These are phyloP conservation scores for Pythium sp. DNA, from an alignment of 352 stramenopile genomes.

Conservation along the genomic window DNA sequence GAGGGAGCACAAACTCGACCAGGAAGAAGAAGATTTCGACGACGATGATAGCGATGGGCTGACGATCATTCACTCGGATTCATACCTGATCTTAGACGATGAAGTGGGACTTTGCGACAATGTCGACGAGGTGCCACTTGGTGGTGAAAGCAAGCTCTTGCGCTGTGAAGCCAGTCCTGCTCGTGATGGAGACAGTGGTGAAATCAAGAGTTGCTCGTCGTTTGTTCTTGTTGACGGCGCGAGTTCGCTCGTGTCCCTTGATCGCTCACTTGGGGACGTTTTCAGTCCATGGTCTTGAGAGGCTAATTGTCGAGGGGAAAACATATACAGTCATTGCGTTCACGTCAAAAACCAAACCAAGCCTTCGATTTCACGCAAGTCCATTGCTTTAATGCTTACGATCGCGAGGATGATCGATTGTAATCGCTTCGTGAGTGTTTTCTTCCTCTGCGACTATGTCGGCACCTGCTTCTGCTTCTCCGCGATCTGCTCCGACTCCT, in stretches of 20 bases:
- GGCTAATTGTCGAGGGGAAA: background rate
- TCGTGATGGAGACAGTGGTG: background rate
- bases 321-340: background rate
- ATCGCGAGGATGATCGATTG: background rate
- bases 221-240: slow-evolving; percentile 26
- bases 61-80: background rate
- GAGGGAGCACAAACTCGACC: background rate
- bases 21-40: background rate
- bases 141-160: slow-evolving; percentile 28
- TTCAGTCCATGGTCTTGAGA: slow-evolving; percentile 11
- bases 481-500: background rate
- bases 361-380: background rate
- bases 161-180: background rate
- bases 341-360: background rate
- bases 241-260: slow-evolving; percentile 30
- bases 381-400: background rate
- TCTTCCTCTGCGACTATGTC: background rate
- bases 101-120: background rate
- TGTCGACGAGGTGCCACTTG: slow-evolving; percentile 21
- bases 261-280: slow-evolving; percentile 17
- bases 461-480: slow-evolving; percentile 3
- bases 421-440: background rate
- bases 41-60: background rate
- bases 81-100: slow-evolving; percentile 1
- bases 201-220: slow-evolving; percentile 30